These are phyloP conservation scores for Larix sibirica DNA, from an alignment of 83 land plant species.

Conservation along the genomic window DNA sequence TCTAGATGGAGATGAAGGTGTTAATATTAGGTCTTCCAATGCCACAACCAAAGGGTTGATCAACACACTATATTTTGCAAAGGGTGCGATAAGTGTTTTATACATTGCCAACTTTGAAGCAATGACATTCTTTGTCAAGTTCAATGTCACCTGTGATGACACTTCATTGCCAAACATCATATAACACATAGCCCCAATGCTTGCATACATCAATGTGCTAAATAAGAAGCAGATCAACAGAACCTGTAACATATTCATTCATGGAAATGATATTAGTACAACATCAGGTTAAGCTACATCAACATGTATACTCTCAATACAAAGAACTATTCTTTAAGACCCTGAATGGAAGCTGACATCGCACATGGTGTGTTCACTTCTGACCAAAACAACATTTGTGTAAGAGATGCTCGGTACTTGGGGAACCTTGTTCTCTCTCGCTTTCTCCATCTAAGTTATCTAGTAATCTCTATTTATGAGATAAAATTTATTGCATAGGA, in stretches of 20 bases:
- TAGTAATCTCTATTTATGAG: too few species aligned
- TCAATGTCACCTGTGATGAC: conserved; percentile 79
- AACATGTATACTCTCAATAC: too few species aligned
- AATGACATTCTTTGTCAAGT: conserved; percentile 49
- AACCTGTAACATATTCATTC: conserved; percentile 24
- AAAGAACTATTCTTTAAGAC: too few species aligned
- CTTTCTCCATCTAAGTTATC: too few species aligned
- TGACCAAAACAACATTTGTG: too few species aligned
- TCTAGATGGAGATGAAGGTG: not conserved
- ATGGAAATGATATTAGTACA: not conserved
- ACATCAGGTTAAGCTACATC: too few species aligned
- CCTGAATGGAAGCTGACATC: too few species aligned
- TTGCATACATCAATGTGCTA: conserved; percentile 59
- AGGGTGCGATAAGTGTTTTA: conserved; percentile 68
- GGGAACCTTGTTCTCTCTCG: too few species aligned
- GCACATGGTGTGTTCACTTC: too few species aligned
- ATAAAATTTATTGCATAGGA: too few species aligned
- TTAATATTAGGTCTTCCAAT: conserved; percentile 45
- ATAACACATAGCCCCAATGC: conserved; percentile 75
- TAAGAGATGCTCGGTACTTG: too few species aligned
- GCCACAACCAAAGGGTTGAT: conserved; percentile 61
- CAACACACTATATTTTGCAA: conserved; percentile 71
- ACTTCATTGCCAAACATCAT: conserved; percentile 78
- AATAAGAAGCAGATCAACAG: conserved; percentile 53
- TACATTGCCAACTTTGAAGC: conserved; percentile 72